Base-by-base conservation (phyloP, 1,139 yeast species). In the Suhomyces panamericanus region DNA sequence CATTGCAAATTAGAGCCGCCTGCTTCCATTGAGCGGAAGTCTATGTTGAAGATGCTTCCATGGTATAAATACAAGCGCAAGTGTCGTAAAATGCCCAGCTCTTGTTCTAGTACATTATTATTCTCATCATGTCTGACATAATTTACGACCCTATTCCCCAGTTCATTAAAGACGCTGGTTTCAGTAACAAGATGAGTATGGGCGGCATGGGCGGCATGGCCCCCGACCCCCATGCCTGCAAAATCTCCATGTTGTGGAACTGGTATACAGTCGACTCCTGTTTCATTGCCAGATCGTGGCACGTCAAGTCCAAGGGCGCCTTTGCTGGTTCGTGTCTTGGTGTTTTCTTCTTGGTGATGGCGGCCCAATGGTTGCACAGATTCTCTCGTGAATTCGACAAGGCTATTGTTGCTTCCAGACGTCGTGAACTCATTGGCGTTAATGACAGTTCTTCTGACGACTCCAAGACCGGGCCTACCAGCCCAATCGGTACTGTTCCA, bases 241-340 rank as follows among this genome's bases (percentile, higher is more conserved):
- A 69, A 43, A 69, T 69, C 33, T 68, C 73, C 44, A 69, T 69
- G 74, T 59, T 69, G 45, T 69, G 74, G 73, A 69, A 69, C 49
- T 69, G 73, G 72, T 58, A 66, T 48, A 81, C 87, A 0, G 70
- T 83, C 29, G 83, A 83, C 53, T 62, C 83, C 1, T 83, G 89
- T 57, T 83, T 84, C 54, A 68, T 84, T 47, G 73, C 87, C n/a
- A 66, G 63, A 38, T 64, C 82, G 17, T 84, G 90, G 90, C 87
- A 81, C 49, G 79, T 81, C 32, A 70, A 63, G n/a, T 66, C 82
- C 2, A 65, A 64, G 39, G 84, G 83, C 2, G 80, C 73, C 64
- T 83, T 84, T 68, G 89, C 87, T 4, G 89, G 88, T 8, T 73
- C 87, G 0, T 84, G 89, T 62, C 69, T 84, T 32, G 89, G 88